Evolutionary conservation across 805 yeast species (phyloP), one percentile per base, ranked within the genome.

Genomic region (Hanseniaspora mollemarum): DNA sequence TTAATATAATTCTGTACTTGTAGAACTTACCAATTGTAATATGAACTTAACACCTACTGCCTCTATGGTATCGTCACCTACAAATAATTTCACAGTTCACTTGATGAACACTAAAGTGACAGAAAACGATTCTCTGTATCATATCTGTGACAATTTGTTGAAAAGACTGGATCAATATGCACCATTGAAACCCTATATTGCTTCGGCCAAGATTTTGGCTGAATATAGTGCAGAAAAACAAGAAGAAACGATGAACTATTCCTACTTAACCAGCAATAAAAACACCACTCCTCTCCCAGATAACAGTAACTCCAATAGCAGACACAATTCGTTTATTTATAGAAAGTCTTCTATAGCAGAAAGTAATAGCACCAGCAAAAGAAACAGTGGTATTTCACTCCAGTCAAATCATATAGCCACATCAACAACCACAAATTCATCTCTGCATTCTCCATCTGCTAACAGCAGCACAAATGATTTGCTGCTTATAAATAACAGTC

Each of bases 161-260:
- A 70, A 67, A 52, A 66, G 81, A 53, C 64, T 87, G 32, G 76
- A 74, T 49, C 66, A 69, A 37, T 73, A 83, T 21, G 78, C 83
- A 0, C 87, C 81, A 18, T 72, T 87, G 73, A 74, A 73, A 33
- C 82, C 87, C 36, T 83, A 78, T 62, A 61, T 84, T 53, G 73
- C 31, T 4, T 46, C 50, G 4, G 50, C 50, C 16, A 41, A 35
- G 21, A 33, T 46, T 37, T 18, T 46, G 9, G 43, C 50, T 24
- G 50, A 46, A 19, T 46, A 38, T 12, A 46, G 43, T 22, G 18
- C 43, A 19, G 50, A 46, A 39, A 41, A 13, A 35, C 46, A 49
- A 29, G 46, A 49, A 35, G 42, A 41, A 1, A 26, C 21, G 3
- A 43, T 31, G 18, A 37, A 37, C 41, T 22, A 29, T 19, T 4